Evolutionary conservation across 2,329 filamentous ascomycete genomes (phyloP).

Genomic region (Exophiala sideris): DNA sequence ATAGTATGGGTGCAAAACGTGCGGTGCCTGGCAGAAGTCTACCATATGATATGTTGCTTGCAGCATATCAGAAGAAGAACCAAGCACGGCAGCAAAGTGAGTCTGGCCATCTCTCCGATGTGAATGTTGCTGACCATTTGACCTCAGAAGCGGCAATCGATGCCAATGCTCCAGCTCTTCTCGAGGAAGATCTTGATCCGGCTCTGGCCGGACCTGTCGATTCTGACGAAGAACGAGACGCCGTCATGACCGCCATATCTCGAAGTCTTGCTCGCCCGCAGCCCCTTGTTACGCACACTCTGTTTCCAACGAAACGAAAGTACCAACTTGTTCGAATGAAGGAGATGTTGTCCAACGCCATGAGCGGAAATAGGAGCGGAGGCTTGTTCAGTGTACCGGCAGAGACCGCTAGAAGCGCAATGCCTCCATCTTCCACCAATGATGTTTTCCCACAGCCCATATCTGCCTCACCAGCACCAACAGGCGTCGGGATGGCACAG

Average conservation of each 20-base stretch:
- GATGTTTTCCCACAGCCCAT: conserved; percentile 20
- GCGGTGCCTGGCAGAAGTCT: conserved; percentile 81
- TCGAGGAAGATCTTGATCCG: conserved; percentile 41
- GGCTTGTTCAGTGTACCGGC: conserved; percentile 39
- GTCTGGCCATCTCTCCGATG: conserved; percentile 34
- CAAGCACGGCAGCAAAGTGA: conserved; percentile 95
- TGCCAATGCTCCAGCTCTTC: conserved; percentile 72
- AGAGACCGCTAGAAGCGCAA: conserved; percentile 20
- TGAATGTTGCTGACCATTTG: conserved; percentile 22
- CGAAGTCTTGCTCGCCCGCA: conserved; percentile 65
- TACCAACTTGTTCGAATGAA: conserved; percentile 63
- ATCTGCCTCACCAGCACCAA: conserved; percentile 18
- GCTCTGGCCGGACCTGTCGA: conserved; percentile 62
- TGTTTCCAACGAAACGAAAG: conserved; percentile 50
- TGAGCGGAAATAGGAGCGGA: conserved; percentile 49
- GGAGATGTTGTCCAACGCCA: conserved; percentile 59
- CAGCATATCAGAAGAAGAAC: conserved; percentile 94
- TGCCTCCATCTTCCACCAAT: conserved; percentile 20
- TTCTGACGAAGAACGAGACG: conserved; percentile 88
- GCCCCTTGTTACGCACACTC: conserved; percentile 66
- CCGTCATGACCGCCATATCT: conserved; percentile 76
- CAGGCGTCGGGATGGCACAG: conserved; percentile 17
- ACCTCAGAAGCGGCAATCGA: conserved; percentile 84
- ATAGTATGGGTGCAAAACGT: conserved; percentile 91
- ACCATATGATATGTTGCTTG: conserved; percentile 88